phyloP scores from a whole-genome alignment of 208 protist species.

The Crithidia expoeki region DNA sequence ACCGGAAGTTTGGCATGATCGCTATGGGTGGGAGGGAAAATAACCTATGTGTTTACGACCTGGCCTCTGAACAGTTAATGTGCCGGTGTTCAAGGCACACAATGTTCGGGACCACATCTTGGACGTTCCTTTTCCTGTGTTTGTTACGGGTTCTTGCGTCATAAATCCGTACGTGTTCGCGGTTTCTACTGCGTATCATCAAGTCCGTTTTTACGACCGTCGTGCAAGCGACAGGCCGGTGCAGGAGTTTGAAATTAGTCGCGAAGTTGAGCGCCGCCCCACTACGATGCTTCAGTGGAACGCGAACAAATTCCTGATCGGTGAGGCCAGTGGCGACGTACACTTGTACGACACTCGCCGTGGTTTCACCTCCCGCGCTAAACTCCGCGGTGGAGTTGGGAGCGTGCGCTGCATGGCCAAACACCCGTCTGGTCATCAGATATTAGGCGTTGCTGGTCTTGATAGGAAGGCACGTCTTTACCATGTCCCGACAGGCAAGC shows the following conservation, averaged over 20 bases:
- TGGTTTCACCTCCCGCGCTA: slow-evolving; percentile 82
- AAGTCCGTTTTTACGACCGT: slow-evolving; percentile 85
- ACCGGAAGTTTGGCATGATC: slow-evolving; percentile 78
- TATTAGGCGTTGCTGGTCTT: slow-evolving; percentile 74
- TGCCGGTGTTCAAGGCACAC: slow-evolving; percentile 61
- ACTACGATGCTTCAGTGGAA: slow-evolving; percentile 87
- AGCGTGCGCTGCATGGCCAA: slow-evolving; percentile 84
- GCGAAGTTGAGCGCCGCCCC: slow-evolving; percentile 79
- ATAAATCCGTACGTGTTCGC: slow-evolving; percentile 85
- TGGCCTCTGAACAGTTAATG: slow-evolving; percentile 43
- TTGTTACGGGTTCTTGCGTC: slow-evolving; percentile 71
- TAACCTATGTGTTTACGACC: slow-evolving; percentile 73
- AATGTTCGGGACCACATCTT: slow-evolving; percentile 80
- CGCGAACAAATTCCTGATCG: slow-evolving; percentile 86
- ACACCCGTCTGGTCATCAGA: slow-evolving; percentile 80
- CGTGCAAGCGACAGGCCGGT: slow-evolving; percentile 73
- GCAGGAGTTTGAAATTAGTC: slow-evolving; percentile 82
- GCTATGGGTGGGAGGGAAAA: slow-evolving; percentile 78
- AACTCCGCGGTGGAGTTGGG: slow-evolving; percentile 82
- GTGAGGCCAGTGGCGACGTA: slow-evolving; percentile 82
- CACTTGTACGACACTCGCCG: slow-evolving; percentile 86
- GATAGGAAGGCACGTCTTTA: slow-evolving; percentile 83
- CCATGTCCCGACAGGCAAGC: slow-evolving; percentile 83
- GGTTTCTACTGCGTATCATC: slow-evolving; percentile 75
- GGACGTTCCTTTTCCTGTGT: slow-evolving; percentile 75